These are phyloP conservation scores for Populus tremula DNA, from an alignment of 345 rosid species.

Conservation along the genomic window DNA sequence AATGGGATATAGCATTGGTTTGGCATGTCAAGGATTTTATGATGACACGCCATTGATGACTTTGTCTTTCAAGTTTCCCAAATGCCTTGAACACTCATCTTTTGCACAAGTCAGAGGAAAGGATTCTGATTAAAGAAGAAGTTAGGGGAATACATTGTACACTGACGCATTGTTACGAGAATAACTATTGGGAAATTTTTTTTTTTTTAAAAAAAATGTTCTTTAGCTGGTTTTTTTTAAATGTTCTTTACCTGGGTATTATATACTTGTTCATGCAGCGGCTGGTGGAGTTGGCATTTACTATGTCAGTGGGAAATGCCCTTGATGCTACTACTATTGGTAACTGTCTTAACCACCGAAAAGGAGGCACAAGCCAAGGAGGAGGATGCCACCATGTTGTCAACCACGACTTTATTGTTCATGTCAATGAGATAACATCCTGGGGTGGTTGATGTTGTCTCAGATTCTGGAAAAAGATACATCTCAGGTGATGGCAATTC, in stretches of 20 bases:
- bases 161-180: no score
- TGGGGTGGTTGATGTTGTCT: slow-evolving; percentile 72
- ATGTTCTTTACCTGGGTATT: slow-evolving; percentile 41
- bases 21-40: no score
- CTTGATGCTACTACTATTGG: slow-evolving; percentile 84
- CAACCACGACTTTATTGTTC: slow-evolving; percentile 61
- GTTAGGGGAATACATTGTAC: no score
- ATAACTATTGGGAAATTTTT: no score
- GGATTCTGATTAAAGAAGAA: no score
- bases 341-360: slow-evolving; percentile 67
- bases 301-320: slow-evolving; percentile 87
- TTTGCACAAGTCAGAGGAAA: no score
- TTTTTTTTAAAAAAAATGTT: no score
- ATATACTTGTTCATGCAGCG: slow-evolving; percentile 78
- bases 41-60: no score
- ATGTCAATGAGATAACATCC: slow-evolving; percentile 68
- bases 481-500: slow-evolving; percentile 47
- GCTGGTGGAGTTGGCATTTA: slow-evolving; percentile 85
- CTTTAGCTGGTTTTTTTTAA: no score
- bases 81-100: no score
- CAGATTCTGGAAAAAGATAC: slow-evolving; percentile 92
- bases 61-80: no score
- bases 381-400: slow-evolving; percentile 87
- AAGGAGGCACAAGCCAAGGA: slow-evolving; percentile 88
- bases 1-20: no score